Evolutionary conservation across 1,139 yeast species (phyloP), one percentile per base, ranked within the genome.

Genomic region (Meyerozyma elateridarum): DNA sequence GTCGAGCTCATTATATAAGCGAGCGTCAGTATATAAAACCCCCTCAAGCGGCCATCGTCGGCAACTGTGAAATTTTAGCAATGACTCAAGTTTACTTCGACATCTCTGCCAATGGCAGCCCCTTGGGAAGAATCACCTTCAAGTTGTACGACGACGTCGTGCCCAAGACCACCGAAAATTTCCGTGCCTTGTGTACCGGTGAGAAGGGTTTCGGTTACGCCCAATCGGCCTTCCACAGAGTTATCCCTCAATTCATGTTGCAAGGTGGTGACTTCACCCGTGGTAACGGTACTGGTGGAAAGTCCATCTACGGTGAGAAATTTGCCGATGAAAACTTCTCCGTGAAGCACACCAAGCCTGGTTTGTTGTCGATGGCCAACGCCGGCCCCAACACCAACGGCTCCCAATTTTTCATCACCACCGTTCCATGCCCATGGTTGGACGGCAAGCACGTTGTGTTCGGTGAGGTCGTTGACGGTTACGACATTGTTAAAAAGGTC

Each of bases 361-460:
- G 96, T 71, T 76, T 89, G 56, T 78, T 91, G 62, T 85, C 96
- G 53, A 91, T 91, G 98, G 98, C 98, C 65, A 91, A 91, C 60
- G 96, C 97, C 53, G 98, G 98, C 61, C 96, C 96, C 69, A 87
- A 89, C 89, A 89, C 97, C 79, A 91, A 91, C 75, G 98, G 98
- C 49, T 89, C 97, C 40, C 98, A 91, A 73, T 91, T 91, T 76
- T 91, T 91, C 79, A 79, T 91, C 70, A 91, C 98, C 76, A 89
- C 97, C 44, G 96, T 89, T 40, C 77, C 88, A 55, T 73, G 85
- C 64, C 85, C 96, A 50, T 89, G 97, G 96, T 81, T 91, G 70
- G 97, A 91, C 61, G 97, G 97, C 63, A 84, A 83, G 74, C 98
- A 91, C 82, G 96, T 88, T 66, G 98, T 91, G 46, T 91, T 89